Percentiles rank a stretch among this genome's conserved stretches.
phyloP scores from a whole-genome alignment of 768 basidiomycete genomes.

The button mushroom (Agaricus bisporus) region DNA sequence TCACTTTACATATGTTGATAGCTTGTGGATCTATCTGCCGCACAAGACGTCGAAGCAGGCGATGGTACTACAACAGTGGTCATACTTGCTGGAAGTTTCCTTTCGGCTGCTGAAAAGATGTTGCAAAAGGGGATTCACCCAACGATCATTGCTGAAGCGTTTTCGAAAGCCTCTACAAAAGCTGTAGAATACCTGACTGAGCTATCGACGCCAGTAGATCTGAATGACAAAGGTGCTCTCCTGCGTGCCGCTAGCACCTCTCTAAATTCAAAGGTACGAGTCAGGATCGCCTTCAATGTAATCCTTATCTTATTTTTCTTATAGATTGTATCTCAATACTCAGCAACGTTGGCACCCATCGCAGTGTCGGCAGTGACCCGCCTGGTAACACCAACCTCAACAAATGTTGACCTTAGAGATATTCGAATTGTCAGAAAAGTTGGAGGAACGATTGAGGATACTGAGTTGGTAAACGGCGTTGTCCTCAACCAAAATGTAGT shows the following conservation, averaged over 20 bases:
- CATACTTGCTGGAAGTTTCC: constrained; percentile 87
- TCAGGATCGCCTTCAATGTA: neutral
- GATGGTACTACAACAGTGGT: constrained; percentile 98
- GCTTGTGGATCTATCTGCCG: constrained; percentile 96
- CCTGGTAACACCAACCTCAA: constrained; percentile 80
- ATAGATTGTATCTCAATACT: constrained; percentile 99
- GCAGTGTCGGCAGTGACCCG: constrained; percentile 96
- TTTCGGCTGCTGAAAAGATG: constrained; percentile 96
- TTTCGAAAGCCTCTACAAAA: constrained; percentile 87
- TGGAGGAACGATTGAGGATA: constrained; percentile 98
- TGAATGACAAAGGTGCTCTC: constrained; percentile 79
- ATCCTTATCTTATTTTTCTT: neutral
- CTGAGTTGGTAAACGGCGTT: constrained; percentile 92
- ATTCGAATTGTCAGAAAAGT: constrained; percentile 97
- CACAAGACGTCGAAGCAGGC: constrained; percentile 97
- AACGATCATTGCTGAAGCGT: constrained; percentile 93
- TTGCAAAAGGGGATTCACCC: constrained; percentile 96
- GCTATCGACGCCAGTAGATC: constrained; percentile 86
- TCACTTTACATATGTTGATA: constrained; percentile 25
- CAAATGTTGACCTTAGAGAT: constrained; percentile 94
- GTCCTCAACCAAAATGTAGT: constrained; percentile 97
- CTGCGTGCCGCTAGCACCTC: constrained; percentile 93
- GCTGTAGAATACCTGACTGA: constrained; percentile 92
- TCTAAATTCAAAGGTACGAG: constrained; percentile 85
- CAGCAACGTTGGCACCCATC: constrained; percentile 95